These are phyloP conservation scores for Cinnamomum micranthum DNA, from an alignment of 164 flowering plant species.

Conservation along the genomic window DNA sequence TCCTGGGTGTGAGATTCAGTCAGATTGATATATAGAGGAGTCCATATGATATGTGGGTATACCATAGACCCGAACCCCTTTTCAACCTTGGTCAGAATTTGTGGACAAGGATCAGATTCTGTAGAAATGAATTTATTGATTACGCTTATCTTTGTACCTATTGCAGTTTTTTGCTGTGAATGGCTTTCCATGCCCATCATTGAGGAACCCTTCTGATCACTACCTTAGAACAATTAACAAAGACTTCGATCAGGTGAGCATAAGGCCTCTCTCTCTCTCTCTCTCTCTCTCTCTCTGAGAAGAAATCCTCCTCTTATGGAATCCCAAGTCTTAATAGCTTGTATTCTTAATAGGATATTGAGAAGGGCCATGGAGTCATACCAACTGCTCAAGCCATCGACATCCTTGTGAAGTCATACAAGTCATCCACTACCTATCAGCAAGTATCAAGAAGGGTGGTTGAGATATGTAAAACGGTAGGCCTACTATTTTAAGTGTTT, in stretches of 20 bases:
- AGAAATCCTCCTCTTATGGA: neutral
- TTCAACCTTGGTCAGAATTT: no score
- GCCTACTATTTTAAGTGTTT: neutral
- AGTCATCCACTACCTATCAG: slow-evolving; percentile 29
- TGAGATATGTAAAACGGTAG: slow-evolving; percentile 29
- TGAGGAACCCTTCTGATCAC: slow-evolving; percentile 81
- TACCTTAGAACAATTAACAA: slow-evolving; percentile 67
- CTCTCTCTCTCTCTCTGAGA: no score
- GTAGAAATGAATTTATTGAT: no score
- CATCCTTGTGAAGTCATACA: slow-evolving; percentile 38
- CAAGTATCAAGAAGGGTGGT: slow-evolving; percentile 22
- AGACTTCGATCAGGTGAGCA: slow-evolving; percentile 62
- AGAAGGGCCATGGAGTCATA: slow-evolving; percentile 28
- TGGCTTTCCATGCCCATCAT: slow-evolving; percentile 72
- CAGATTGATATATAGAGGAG: no score
- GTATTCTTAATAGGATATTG: slow-evolving; percentile 25
- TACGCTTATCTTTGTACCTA: neutral
- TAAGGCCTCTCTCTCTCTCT: neutral
- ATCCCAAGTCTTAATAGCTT: neutral
- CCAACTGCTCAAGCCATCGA: slow-evolving; percentile 28
- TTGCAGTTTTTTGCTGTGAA: slow-evolving; percentile 57
- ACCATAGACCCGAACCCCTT: no score
- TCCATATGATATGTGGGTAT: no score
- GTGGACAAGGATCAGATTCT: no score
- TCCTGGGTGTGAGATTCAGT: no score